Percentiles rank a stretch among this genome's conserved stretches.
These are phyloP conservation scores for Mycosphaerelloides madeirae DNA, from an alignment of 2,329 filamentous ascomycete genomes.

Conservation along the genomic window DNA sequence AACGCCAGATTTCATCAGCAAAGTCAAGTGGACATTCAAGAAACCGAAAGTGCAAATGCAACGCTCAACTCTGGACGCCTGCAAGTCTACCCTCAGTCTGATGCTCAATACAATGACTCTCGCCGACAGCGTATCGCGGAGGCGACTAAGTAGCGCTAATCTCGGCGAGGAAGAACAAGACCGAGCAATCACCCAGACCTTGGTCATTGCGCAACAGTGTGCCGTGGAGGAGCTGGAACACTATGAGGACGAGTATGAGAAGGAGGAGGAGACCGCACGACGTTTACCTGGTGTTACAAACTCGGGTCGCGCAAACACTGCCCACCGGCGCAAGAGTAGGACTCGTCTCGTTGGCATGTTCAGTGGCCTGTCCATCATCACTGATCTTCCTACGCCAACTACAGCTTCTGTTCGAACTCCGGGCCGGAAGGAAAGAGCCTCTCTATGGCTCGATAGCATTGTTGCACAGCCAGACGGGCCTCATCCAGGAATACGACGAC, in stretches of 20 bases:
- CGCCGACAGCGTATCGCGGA: conserved; percentile 3
- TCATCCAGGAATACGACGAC: conserved; percentile 4
- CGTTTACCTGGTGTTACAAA: conserved; percentile 2
- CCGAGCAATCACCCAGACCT: conserved; percentile 5
- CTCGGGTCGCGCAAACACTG: conserved; percentile 1
- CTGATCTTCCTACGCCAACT: conserved; percentile 1
- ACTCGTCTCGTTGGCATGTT: conserved; percentile 5
- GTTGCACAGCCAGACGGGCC: conserved; percentile 1
- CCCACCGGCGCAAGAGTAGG: conserved; percentile 2
- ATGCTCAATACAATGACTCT: conserved; percentile 8
- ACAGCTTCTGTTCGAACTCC: neutral
- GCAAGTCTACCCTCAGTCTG: conserved; percentile 6
- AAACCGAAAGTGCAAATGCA: conserved; percentile 6
- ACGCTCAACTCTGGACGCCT: conserved; percentile 6
- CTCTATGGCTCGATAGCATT: conserved; percentile 4
- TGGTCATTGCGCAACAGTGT: conserved; percentile 9
- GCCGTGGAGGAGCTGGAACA: conserved; percentile 6
- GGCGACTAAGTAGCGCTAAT: neutral
- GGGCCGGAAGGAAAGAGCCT: neutral
- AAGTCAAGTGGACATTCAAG: conserved; percentile 8
- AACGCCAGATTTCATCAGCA: conserved; percentile 1
- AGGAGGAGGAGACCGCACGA: conserved; percentile 2
- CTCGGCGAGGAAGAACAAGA: conserved; percentile 1
- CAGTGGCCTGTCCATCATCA: conserved; percentile 7
- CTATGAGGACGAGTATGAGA: conserved; percentile 7